Conservation (phyloP, 208 protist genomes). For the Trypanosoma melophagium region DNA sequence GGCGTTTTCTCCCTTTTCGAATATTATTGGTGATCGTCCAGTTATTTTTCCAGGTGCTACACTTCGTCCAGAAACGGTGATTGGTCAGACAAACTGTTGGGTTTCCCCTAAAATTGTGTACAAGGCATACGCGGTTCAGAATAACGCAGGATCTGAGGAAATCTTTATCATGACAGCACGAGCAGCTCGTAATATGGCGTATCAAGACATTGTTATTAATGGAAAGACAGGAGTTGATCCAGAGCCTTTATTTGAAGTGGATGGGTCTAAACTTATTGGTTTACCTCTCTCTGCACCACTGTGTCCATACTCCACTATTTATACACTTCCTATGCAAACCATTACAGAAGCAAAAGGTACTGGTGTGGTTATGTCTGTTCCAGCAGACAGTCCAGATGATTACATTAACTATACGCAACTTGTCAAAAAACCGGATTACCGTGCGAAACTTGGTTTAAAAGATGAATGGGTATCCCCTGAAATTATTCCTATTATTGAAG, state of each 20-base stretch:
- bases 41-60: conserved; percentile 98
- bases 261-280: conserved; percentile 94
- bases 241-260: conserved; percentile 85
- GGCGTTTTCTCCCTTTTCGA: conserved; percentile 57
- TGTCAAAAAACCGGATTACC: conserved; percentile 92
- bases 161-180: conserved; percentile 95
- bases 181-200: conserved; percentile 95
- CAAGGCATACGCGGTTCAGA: conserved; percentile 91
- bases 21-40: conserved; percentile 56
- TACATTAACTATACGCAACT: conserved; percentile 97
- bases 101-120: conserved; percentile 96
- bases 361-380: conserved; percentile 98
- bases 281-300: conserved; percentile 92
- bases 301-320: conserved; percentile 86
- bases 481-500: conserved; percentile 95
- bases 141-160: conserved; percentile 74
- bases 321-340: conserved; percentile 97
- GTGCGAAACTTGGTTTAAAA: conserved; percentile 92
- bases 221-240: conserved; percentile 79
- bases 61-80: conserved; percentile 99
- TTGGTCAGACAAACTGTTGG: conserved; percentile 99
- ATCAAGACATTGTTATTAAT: conserved; percentile 92
- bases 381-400: conserved; percentile 99
- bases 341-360: conserved; percentile 98
- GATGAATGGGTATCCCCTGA: conserved; percentile 96